Conservation (phyloP, 2,329 filamentous ascomycete genomes). For the Davidsoniella neocaledoniae region DNA sequence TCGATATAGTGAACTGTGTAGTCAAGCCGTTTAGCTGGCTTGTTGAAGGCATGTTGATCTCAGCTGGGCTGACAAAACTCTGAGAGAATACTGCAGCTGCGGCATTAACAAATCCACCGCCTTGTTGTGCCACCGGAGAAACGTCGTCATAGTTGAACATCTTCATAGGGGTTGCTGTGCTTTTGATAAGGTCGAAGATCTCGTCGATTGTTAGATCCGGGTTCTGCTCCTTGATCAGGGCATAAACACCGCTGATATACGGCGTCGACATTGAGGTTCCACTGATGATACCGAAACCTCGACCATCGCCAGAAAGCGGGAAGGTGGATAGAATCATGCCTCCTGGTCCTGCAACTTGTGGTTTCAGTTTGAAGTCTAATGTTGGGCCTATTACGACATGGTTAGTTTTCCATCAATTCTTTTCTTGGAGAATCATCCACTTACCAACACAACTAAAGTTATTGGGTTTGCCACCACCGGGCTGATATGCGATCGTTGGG, state of each 20-base stretch:
- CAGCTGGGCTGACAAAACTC: neutral
- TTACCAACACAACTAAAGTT: conserved; percentile 13
- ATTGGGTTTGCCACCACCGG: conserved; percentile 8
- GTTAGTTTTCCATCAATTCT: neutral
- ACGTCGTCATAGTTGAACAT: conserved; percentile 17
- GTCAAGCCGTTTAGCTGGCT: neutral
- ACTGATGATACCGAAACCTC: conserved; percentile 22
- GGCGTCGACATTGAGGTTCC: conserved; percentile 42
- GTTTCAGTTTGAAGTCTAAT: conserved; percentile 18
- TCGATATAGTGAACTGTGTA: neutral
- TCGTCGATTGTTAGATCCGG: conserved; percentile 17
- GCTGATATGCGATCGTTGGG: conserved; percentile 6
- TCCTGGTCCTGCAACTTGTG: conserved; percentile 20
- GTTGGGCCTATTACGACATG: conserved; percentile 8
- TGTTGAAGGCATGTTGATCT: neutral
- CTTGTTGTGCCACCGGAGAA: conserved; percentile 20
- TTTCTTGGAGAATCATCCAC: neutral
- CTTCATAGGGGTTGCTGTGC: conserved; percentile 17
- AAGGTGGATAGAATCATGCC: conserved; percentile 21
- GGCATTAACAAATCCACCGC: conserved; percentile 20
- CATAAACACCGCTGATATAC: conserved; percentile 34
- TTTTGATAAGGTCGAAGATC: conserved; percentile 19
- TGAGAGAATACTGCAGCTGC: conserved; percentile 16
- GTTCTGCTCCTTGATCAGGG: conserved; percentile 22
- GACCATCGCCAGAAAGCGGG: conserved; percentile 3